Conservation (phyloP, 2,329 filamentous ascomycete genomes). For the Pseudomassariella vexata region DNA sequence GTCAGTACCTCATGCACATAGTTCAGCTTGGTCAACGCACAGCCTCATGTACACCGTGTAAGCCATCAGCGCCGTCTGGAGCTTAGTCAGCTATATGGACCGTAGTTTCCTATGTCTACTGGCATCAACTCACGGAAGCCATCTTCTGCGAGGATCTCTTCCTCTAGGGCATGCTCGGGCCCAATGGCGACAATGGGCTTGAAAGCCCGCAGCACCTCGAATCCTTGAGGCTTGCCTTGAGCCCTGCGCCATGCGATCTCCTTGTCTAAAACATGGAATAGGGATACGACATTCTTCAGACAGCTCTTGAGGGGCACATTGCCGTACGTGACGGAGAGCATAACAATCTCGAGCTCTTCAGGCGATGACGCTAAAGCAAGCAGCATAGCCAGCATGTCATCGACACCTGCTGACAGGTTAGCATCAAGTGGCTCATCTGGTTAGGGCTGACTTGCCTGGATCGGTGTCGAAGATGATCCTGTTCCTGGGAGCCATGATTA, state of each 20-base stretch:
- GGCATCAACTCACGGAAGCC: conserved; percentile 68
- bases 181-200: conserved; percentile 86
- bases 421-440: conserved; percentile 5
- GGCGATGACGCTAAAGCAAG: conserved; percentile 75
- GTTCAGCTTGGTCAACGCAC: conserved; percentile 26
- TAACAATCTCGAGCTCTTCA: conserved; percentile 78
- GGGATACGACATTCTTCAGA: conserved; percentile 77
- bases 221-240: conserved; percentile 63
- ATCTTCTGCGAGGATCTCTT: conserved; percentile 73
- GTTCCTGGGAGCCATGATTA: conserved; percentile 58
- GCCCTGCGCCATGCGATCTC: conserved; percentile 78
- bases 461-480: conserved; percentile 96
- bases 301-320: conserved; percentile 88
- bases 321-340: conserved; percentile 88
- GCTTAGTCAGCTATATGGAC: conserved; percentile 7
- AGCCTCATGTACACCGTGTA: conserved; percentile 66
- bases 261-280: conserved; percentile 89
- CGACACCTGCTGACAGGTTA: conserved; percentile 61
- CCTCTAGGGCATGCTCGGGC: conserved; percentile 77
- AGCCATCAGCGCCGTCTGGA: conserved; percentile 67
- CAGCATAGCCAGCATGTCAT: conserved; percentile 85
- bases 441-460: conserved; percentile 51
- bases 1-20: no score
- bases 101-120: not conserved
- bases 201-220: conserved; percentile 62